These are phyloP conservation scores for Coniosporium apollinis DNA, from an alignment of 495 filamentous ascomycete species.

Conservation along the genomic window DNA sequence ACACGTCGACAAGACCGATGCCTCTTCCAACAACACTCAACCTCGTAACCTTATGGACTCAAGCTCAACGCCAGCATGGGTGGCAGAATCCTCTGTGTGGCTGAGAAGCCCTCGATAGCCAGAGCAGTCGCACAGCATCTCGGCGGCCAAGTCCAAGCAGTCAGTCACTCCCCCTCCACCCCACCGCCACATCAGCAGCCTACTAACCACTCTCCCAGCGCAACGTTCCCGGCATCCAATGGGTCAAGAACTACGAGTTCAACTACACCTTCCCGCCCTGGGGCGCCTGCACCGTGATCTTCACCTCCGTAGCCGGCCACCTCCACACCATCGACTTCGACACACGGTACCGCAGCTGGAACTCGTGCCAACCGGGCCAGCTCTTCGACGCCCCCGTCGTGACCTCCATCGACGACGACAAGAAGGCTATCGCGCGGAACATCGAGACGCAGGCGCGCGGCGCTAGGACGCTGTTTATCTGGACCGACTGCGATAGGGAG, in stretches of 20 bases:
- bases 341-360: constrained; percentile 53
- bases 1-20: no score
- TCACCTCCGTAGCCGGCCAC: constrained; percentile 87
- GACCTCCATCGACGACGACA: constrained; percentile 51
- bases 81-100: constrained; percentile 66
- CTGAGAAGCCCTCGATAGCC: constrained; percentile 92
- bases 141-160: constrained; percentile 50
- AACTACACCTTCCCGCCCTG: constrained; percentile 75
- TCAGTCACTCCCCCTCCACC: no score
- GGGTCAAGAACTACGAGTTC: constrained; percentile 90
- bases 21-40: no score
- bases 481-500: constrained; percentile 98
- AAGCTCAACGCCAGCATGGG: no score
- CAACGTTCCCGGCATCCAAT: constrained; percentile 45
- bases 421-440: constrained; percentile 64
- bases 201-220: constrained; percentile 24
- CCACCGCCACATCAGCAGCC: no score
- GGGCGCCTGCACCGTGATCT: constrained; percentile 69
- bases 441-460: constrained; percentile 61
- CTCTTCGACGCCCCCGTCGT: constrained; percentile 73
- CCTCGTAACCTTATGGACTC: no score
- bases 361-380: constrained; percentile 55
- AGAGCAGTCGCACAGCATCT: constrained; percentile 85
- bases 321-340: constrained; percentile 59
- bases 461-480: constrained; percentile 65